These are phyloP conservation scores for Fraxinus quadrangulata DNA, from an alignment of 257 asterid species.

Conservation along the genomic window DNA sequence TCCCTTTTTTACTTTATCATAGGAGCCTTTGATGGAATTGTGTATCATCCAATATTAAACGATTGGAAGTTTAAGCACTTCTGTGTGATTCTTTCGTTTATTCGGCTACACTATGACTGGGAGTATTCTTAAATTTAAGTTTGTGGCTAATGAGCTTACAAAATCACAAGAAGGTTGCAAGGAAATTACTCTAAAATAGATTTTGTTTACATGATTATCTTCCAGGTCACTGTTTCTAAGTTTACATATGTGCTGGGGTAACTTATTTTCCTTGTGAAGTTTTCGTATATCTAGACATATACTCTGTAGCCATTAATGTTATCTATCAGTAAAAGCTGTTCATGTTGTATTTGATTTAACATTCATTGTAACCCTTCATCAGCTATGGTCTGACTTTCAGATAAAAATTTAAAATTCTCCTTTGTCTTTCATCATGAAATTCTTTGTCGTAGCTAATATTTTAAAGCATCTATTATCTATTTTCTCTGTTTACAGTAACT, in stretches of 20 bases:
- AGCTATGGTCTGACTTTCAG: slow-evolving; percentile 1
- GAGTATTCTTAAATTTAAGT: not conserved
- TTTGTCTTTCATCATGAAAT: slow-evolving; percentile 19
- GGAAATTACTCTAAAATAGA: not conserved
- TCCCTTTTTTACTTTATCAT: not conserved
- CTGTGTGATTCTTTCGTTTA: not conserved
- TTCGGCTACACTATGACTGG: not conserved
- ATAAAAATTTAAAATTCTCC: not conserved
- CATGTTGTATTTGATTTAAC: not conserved
- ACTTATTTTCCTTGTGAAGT: not conserved
- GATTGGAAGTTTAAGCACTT: not conserved
- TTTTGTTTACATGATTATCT: not conserved
- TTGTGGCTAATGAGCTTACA: not conserved
- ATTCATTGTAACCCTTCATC: slow-evolving; percentile 15
- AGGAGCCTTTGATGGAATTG: not conserved
- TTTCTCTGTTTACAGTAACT: slow-evolving; percentile 47
- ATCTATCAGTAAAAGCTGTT: not conserved
- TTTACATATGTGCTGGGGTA: not conserved
- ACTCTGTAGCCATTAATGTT: slow-evolving; percentile 4
- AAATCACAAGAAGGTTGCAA: not conserved
- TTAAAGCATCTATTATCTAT: slow-evolving; percentile 12
- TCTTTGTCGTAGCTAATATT: slow-evolving; percentile 1
- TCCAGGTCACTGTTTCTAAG: not conserved
- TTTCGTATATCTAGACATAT: not conserved
- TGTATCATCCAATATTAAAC: not conserved